These are phyloP conservation scores for Cyclocybe cylindracea DNA, from an alignment of 768 basidiomycete species.

Conservation along the genomic window DNA sequence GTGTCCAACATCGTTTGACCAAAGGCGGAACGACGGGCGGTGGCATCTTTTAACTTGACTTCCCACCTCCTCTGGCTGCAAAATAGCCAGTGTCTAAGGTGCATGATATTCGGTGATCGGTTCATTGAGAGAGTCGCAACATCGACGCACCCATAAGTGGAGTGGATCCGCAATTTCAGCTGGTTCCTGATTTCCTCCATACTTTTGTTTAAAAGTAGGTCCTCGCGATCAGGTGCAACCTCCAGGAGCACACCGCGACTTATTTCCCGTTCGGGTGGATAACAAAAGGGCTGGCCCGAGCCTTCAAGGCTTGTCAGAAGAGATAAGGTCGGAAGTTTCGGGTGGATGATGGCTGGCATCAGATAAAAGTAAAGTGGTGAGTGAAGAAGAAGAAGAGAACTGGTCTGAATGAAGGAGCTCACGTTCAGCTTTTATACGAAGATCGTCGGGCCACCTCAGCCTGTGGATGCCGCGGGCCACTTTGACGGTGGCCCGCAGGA, in stretches of 20 bases:
- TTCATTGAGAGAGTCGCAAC: not conserved
- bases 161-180: constrained; percentile 28
- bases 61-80: constrained; percentile 22
- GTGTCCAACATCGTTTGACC: constrained; percentile 8
- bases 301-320: constrained; percentile 7
- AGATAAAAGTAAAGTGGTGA: too few species aligned
- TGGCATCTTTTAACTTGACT: constrained; percentile 23
- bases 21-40: constrained; percentile 26
- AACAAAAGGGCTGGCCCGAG: not conserved
- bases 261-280: constrained; percentile 27
- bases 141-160: constrained; percentile 18
- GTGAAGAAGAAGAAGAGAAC: not conserved
- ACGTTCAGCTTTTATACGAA: too few species aligned
- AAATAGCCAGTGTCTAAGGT: constrained; percentile 34
- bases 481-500: too few species aligned
- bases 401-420: not conserved
- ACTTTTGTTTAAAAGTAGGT: constrained; percentile 21
- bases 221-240: constrained; percentile 37
- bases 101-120: not conserved
- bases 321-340: constrained; percentile 4
- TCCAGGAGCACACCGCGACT: constrained; percentile 25
- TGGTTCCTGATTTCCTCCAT: constrained; percentile 29
- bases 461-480: too few species aligned
- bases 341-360: constrained; percentile 7
- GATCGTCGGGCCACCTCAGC: too few species aligned